Base-by-base conservation (phyloP, 2,329 filamentous ascomycete species). In the Fusarium sambucinum region DNA sequence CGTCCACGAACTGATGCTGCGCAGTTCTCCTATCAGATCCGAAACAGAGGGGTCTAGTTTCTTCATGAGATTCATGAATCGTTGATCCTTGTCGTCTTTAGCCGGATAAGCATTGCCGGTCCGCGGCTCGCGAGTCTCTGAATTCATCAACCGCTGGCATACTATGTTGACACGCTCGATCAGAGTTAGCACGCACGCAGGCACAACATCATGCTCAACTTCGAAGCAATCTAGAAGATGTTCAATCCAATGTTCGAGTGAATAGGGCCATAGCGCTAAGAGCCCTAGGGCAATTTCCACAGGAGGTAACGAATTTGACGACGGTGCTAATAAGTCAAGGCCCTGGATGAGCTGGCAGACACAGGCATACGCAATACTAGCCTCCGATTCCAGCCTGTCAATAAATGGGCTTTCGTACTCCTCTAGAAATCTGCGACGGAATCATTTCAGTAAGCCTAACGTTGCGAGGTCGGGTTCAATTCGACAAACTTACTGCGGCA, bases 291-390 rank as follows among this genome's bases (percentile, higher is more conserved):
- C 41, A 29, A 44, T 44, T 19, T 30, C 25, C 9, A n/a, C 10
- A 5, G 11, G 23, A 44, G 25, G 25, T 19, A 19, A 29, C 16
- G 41, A 44, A 44, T 16, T 30, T 6, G 41, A 38, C 19, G 47
- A 38, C 17, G 30, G 32, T 29, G 10, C 21, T 19, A 55, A 27
- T 19, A 55, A 38, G 32, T 35, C 38, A 37, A 55, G 52, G 10
- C 52, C 52, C 25, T 40, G 52, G 52, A 21, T 46, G n/a, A 55
- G 30, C 52, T 55, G 52, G 16, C 52, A 55, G n/a, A 47, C 35
- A 19, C 42, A 55, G 29, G 52, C 52, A 25, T 55, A 55, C 23
- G 52, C 52, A 33, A 55, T 46, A 30, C 52, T 55, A 21, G 52
- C 52, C 9, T 33, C 32, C 27, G 41, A 55, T 47, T 55, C 41